phyloP scores from a whole-genome alignment of 2,329 filamentous ascomycete genomes.

The Pestalotiopsis sp. region DNA sequence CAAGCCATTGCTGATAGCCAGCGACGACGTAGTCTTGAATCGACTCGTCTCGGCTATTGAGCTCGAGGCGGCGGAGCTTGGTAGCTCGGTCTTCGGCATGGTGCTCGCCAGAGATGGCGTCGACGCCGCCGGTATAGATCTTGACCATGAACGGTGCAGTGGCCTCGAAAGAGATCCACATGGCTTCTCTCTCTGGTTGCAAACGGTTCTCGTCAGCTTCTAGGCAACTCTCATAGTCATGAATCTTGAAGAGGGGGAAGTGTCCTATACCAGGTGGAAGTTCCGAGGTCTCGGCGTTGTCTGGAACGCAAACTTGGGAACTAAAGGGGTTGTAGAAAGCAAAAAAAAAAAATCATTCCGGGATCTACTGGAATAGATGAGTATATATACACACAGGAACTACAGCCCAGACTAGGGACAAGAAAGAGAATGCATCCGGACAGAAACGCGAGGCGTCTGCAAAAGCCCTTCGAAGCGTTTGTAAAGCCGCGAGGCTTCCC shows the following conservation, averaged over 20 bases:
- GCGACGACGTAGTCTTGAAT: conserved; percentile 34
- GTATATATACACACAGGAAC: no score
- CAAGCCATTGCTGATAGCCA: conserved; percentile 38
- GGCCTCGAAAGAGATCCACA: conserved; percentile 37
- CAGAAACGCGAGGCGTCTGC: no score
- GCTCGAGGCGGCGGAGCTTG: conserved; percentile 9
- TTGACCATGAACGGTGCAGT: conserved; percentile 35
- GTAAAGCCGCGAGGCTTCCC: no score
- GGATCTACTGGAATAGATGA: no score
- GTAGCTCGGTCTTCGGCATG: conserved; percentile 19
- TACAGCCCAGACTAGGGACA: no score
- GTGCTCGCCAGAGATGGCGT: conserved; percentile 38
- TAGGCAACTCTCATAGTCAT: neutral
- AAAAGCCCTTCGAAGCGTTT: no score
- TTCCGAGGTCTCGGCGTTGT: neutral
- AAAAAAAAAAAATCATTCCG: no score
- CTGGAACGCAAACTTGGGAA: neutral
- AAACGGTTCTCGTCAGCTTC: neutral
- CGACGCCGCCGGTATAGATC: conserved; percentile 39
- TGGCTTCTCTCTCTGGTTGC: conserved; percentile 32
- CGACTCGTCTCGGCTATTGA: conserved; percentile 9
- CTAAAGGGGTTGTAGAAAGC: no score
- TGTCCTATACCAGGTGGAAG: neutral
- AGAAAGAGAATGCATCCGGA: no score
- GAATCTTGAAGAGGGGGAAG: conserved; percentile 1